phyloP scores from a whole-genome alignment of 129 eudicot species.

The Glebionis coronaria region DNA sequence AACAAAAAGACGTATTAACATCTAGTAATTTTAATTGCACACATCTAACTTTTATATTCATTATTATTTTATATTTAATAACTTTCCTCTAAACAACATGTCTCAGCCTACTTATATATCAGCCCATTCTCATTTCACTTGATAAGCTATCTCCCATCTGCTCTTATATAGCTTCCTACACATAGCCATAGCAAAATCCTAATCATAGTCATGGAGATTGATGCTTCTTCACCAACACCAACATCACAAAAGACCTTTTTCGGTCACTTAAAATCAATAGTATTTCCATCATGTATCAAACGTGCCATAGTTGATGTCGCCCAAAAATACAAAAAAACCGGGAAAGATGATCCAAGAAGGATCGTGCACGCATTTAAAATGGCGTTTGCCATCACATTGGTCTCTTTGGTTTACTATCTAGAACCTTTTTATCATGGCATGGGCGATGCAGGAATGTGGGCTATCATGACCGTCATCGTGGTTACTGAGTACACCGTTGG shows the following conservation, averaged over 20 bases:
- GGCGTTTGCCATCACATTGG: constrained; percentile 67
- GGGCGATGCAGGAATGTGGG: constrained; percentile 79
- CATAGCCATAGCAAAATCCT: neutral
- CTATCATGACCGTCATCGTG: constrained; percentile 70
- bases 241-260: neutral
- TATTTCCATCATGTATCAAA: constrained; percentile 28
- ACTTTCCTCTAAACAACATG: neutral
- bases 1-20: constrained; percentile 10
- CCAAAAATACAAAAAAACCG: constrained; percentile 34
- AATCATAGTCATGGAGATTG: constrained; percentile 26
- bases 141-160: constrained; percentile 37
- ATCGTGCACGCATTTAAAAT: constrained; percentile 54
- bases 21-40: neutral
- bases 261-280: constrained; percentile 4
- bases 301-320: constrained; percentile 19
- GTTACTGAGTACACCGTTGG: constrained; percentile 80
- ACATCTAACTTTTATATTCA: neutral
- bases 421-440: constrained; percentile 62
- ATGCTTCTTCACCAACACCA: constrained; percentile 28
- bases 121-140: constrained; percentile 35
- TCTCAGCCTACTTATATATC: constrained; percentile 33
- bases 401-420: constrained; percentile 60
- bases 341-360: constrained; percentile 69
- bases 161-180: constrained; percentile 12
- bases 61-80: neutral